These are phyloP conservation scores for Hamamelis virginiana DNA, from an alignment of 164 flowering plant species.

Conservation along the genomic window DNA sequence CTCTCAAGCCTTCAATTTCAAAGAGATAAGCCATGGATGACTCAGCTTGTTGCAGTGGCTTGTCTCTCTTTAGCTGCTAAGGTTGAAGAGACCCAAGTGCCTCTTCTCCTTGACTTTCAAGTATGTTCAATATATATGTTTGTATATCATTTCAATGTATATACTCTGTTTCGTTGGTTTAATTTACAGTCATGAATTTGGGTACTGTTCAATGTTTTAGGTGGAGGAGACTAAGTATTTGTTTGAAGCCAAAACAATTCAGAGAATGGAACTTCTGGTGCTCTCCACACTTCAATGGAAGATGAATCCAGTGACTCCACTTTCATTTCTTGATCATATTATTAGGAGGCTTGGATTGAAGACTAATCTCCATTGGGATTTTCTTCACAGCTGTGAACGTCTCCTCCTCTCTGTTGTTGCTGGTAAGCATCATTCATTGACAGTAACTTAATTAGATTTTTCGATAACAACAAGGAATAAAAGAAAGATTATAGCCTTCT, in stretches of 20 bases:
- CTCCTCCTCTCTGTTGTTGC: slow-evolving; percentile 44
- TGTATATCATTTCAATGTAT: background rate
- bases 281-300: slow-evolving; percentile 65
- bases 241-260: slow-evolving; percentile 59
- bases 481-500: too few species aligned
- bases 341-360: slow-evolving; percentile 51
- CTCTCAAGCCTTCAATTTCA: slow-evolving; percentile 31
- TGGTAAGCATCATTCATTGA: slow-evolving; percentile 27
- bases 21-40: slow-evolving; percentile 62
- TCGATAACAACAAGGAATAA: slow-evolving; percentile 6
- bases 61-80: slow-evolving; percentile 75
- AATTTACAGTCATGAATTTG: background rate
- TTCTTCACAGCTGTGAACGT: slow-evolving; percentile 39
- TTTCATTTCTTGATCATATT: slow-evolving; percentile 60
- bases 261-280: slow-evolving; percentile 76
- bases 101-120: slow-evolving; percentile 63
- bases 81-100: slow-evolving; percentile 66
- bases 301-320: slow-evolving; percentile 72
- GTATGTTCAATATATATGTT: slow-evolving; percentile 24
- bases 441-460: background rate
- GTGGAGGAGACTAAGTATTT: slow-evolving; percentile 42
- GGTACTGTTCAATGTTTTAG: slow-evolving; percentile 20
- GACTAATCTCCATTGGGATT: slow-evolving; percentile 43
- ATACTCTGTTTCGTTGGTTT: background rate
- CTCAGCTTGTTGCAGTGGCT: slow-evolving; percentile 58